Evolutionary conservation across 2,329 filamentous ascomycete species (phyloP).

Genomic region (Pseudogymnoascus sp.): DNA sequence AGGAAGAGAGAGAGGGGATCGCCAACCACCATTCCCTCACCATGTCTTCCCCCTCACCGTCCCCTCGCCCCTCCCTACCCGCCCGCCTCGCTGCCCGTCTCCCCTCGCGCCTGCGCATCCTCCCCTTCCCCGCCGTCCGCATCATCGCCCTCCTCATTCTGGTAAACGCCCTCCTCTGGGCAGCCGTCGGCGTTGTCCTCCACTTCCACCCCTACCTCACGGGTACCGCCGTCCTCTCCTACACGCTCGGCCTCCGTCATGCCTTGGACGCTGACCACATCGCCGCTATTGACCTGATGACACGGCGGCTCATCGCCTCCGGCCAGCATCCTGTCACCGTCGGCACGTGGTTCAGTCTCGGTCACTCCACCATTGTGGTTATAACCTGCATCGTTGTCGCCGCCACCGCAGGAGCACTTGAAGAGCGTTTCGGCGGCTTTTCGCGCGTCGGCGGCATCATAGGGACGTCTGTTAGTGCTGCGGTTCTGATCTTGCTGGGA

Average conservation of each 20-base stretch:
- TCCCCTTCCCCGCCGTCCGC: conserved; percentile 19
- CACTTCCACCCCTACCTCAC: conserved; percentile 53
- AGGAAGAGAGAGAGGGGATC: background rate
- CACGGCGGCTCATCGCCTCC: conserved; percentile 74
- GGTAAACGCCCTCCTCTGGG: conserved; percentile 49
- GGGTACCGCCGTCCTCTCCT: conserved; percentile 74
- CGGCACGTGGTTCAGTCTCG: conserved; percentile 88
- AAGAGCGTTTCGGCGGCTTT: conserved; percentile 73
- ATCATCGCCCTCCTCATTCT: conserved; percentile 44
- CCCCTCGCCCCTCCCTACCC: conserved; percentile 38
- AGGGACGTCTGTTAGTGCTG: conserved; percentile 77
- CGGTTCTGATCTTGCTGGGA: conserved; percentile 74
- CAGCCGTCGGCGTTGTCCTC: conserved; percentile 43
- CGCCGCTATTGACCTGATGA: conserved; percentile 86
- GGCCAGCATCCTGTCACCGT: conserved; percentile 84
- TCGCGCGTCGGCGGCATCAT: conserved; percentile 76
- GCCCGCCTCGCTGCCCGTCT: conserved; percentile 11
- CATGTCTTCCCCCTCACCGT: conserved; percentile 52
- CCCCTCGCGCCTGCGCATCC: conserved; percentile 14
- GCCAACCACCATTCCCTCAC: background rate
- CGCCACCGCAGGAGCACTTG: conserved; percentile 76
- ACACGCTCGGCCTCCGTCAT: conserved; percentile 82
- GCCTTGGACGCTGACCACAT: conserved; percentile 97
- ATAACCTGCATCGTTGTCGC: conserved; percentile 88
- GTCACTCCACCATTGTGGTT: conserved; percentile 88